A percentile compares a stretch with the other conserved stretches of the same genome.
phyloP scores from a whole-genome alignment of 441 rosid genomes.

The Populus hybrid region DNA sequence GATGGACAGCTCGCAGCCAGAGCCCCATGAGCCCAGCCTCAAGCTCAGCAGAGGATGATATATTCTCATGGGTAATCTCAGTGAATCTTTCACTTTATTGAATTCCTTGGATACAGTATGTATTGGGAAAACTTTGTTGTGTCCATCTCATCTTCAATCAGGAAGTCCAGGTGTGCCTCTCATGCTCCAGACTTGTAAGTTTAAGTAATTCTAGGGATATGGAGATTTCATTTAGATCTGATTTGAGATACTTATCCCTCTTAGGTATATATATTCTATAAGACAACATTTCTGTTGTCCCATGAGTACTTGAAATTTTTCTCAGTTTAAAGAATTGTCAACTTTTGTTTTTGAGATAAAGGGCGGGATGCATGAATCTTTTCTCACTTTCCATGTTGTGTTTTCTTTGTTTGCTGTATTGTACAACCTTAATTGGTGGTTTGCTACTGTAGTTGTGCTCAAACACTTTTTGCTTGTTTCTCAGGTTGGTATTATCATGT shows the following conservation, averaged over 20 bases:
- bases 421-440: not conserved
- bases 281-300: not conserved
- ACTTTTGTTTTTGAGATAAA: not conserved
- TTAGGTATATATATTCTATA: not conserved
- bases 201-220: not conserved
- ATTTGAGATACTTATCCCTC: not conserved
- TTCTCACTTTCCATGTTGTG: not conserved
- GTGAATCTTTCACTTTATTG: not conserved
- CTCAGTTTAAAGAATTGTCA: not conserved
- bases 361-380: not conserved
- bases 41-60: constrained; percentile 68
- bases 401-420: not conserved
- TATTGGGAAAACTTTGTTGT: not conserved
- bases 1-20: constrained; percentile 87
- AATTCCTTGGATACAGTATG: not conserved
- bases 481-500: constrained; percentile 98
- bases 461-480: not conserved
- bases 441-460: not conserved
- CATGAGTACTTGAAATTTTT: not conserved
- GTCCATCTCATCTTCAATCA: not conserved
- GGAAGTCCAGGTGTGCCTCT: not conserved
- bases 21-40: constrained; percentile 91
- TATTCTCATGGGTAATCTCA: constrained; percentile 83
- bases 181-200: not conserved
- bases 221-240: not conserved